phyloP scores from a whole-genome alignment of 108 stramenopile species.

The Poteriospumella lacustris region DNA sequence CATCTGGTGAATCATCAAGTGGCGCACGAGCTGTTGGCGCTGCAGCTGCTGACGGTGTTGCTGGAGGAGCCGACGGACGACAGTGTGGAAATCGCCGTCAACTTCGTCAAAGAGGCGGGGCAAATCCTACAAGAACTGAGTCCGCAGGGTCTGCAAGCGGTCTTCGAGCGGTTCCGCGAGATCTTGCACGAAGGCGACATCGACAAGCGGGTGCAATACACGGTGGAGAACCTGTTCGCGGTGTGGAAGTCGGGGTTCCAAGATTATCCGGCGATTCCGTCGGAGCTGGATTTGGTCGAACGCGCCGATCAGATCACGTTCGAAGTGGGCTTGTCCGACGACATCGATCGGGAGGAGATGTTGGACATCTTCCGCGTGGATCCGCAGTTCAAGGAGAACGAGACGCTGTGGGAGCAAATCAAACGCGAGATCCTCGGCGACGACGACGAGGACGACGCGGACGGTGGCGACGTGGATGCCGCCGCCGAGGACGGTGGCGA shows the following conservation, averaged over 20 bases:
- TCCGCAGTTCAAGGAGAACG: conserved; percentile 71
- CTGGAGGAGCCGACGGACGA: conserved; percentile 92
- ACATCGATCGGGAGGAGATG: conserved; percentile 72
- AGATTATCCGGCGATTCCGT: conserved; percentile 70
- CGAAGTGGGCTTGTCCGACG: conserved; percentile 87
- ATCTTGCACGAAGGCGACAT: conserved; percentile 83
- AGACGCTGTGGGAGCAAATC: conserved; percentile 77
- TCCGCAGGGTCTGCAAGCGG: conserved; percentile 85
- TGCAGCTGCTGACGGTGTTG: conserved; percentile 87
- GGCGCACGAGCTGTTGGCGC: conserved; percentile 85
- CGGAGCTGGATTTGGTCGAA: conserved; percentile 93
- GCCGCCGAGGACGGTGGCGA: conserved; percentile 50
- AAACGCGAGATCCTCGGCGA: conserved; percentile 83
- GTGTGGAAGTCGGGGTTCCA: conserved; percentile 70
- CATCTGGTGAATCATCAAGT: conserved; percentile 94
- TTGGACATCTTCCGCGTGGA: conserved; percentile 75
- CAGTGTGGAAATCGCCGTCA: conserved; percentile 89
- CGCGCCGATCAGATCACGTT: conserved; percentile 94
- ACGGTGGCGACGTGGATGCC: conserved; percentile 53
- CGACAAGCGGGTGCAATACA: conserved; percentile 80
- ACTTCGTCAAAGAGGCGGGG: conserved; percentile 79
- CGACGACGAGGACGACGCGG: conserved; percentile 43
- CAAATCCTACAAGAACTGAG: conserved; percentile 69
- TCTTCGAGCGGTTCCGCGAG: conserved; percentile 86
- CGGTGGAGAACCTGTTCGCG: conserved; percentile 80